phyloP scores from a whole-genome alignment of 768 basidiomycete species.

The Trametes coccinea region DNA sequence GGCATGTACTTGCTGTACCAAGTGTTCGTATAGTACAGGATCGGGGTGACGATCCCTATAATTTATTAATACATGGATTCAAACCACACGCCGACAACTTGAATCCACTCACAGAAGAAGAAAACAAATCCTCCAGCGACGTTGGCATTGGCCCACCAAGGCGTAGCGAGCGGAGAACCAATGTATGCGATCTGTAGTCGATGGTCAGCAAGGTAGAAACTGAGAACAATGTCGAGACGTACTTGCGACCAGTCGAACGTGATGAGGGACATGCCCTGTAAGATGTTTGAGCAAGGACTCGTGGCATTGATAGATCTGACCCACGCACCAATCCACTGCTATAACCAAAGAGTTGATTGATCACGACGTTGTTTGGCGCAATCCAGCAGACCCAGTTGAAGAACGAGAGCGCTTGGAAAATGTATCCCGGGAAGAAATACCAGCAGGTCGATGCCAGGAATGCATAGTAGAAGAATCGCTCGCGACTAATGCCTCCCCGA shows the following conservation, averaged over 20 bases:
- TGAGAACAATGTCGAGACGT: background rate
- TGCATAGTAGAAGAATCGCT: constrained; percentile 72
- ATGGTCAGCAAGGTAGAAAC: background rate
- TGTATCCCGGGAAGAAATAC: constrained; percentile 72
- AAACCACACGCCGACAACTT: background rate
- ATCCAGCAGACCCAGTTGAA: constrained; percentile 82
- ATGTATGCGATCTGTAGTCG: constrained; percentile 57
- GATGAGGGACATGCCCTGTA: constrained; percentile 56
- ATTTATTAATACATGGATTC: background rate
- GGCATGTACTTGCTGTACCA: constrained; percentile 40
- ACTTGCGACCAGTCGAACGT: constrained; percentile 72
- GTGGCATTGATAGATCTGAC: too few species aligned
- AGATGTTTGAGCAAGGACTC: constrained; percentile 11
- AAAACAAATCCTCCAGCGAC: constrained; percentile 48
- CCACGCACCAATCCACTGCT: constrained; percentile 17
- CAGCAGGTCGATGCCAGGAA: constrained; percentile 59
- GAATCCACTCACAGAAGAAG: constrained; percentile 42
- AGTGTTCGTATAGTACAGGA: constrained; percentile 39
- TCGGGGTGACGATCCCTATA: constrained; percentile 41
- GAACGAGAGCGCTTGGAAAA: constrained; percentile 79
- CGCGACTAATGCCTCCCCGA: constrained; percentile 64
- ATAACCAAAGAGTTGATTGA: constrained; percentile 59
- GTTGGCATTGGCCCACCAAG: constrained; percentile 82
- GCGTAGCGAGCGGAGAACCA: constrained; percentile 61
- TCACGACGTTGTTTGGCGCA: constrained; percentile 39